These are phyloP conservation scores for Phytophthora pini DNA, from an alignment of 352 stramenopile species.

Conservation along the genomic window DNA sequence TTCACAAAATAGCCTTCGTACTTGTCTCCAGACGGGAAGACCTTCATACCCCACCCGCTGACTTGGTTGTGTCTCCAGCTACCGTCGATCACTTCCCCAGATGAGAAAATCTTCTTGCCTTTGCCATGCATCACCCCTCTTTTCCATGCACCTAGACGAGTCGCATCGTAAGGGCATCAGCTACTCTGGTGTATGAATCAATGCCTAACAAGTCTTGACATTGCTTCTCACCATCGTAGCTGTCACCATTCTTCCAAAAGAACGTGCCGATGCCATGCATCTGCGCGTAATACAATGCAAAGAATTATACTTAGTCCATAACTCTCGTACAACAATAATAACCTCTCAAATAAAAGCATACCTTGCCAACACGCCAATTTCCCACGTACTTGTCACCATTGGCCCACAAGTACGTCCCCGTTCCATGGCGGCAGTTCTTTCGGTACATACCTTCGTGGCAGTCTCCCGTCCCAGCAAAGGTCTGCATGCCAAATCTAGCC, in stretches of 20 bases:
- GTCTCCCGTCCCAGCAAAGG: conserved; percentile 81
- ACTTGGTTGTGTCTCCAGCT: conserved; percentile 68
- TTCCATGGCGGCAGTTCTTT: conserved; percentile 85
- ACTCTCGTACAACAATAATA: not conserved
- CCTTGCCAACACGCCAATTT: conserved; percentile 83
- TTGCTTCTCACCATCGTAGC: conserved; percentile 68
- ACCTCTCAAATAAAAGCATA: conserved; percentile 12
- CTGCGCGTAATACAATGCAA: conserved; percentile 29
- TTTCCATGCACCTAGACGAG: conserved; percentile 71
- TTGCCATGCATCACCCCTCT: conserved; percentile 79
- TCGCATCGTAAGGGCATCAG: conserved; percentile 20
- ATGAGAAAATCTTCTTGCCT: conserved; percentile 72
- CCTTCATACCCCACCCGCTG: conserved; percentile 68
- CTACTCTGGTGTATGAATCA: conserved; percentile 2
- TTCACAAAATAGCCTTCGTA: conserved; percentile 73
- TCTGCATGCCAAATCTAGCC: conserved; percentile 83
- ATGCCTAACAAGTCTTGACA: conserved; percentile 4
- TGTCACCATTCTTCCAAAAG: conserved; percentile 76
- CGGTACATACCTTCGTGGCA: conserved; percentile 90
- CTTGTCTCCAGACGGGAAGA: conserved; percentile 68
- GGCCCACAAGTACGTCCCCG: conserved; percentile 86
- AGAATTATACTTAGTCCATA: conserved; percentile 2
- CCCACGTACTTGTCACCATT: conserved; percentile 92
- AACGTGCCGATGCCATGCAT: conserved; percentile 83
- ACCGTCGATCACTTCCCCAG: conserved; percentile 68